Base-by-base conservation (phyloP, 208 protist genomes). In the Crithidia brevicula region DNA sequence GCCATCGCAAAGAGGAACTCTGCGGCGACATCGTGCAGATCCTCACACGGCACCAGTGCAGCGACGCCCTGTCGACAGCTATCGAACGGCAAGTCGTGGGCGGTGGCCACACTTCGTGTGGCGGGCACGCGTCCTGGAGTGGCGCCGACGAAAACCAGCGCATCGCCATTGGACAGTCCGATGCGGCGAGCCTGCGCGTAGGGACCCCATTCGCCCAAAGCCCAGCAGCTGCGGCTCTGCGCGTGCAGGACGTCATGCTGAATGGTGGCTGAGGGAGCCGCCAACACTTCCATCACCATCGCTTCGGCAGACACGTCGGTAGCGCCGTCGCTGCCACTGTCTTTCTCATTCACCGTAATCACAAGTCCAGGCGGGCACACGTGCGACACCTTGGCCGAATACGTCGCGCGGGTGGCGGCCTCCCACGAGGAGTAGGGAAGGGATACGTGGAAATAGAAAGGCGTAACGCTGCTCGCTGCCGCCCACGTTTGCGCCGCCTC, bases 181-280 rank as follows among this genome's bases (percentile, higher is more conserved):
- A 77, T 30, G 13, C 51, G 67, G n/a, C 77, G 82, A 1, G 82
- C 85, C 72, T 98, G 83, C 1, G 93, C 84, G 58, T 96, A 95
- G 13, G 93, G 92, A 5, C 96, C 95, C 28, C 89, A 77, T 20
- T 73, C 82, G 5, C 91, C 88, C 6, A 97, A 77, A 7, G 92
- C 94, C 94, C 95, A 99, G 67, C 94, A 88, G 38, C 83, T 96
- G 30, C 91, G 79, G 47, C 94, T 98, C 75, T 97, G 91, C 43
- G 96, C 88, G 74, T 98, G 93, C 18, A 99, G 42, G 3, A 85
- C 61, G 8, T 43, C 38, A 15, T 40, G 31, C 47, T 64, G 43
- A 22, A 75, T 75, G 10, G 18, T 58, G 30, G 13, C 42, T 15
- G 40, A 61, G 23, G 69, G 61, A n/a, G 61, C 69, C 7, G 60